Base-by-base conservation (phyloP, 306 rosid species). In the Glycine tomentella region DNA sequence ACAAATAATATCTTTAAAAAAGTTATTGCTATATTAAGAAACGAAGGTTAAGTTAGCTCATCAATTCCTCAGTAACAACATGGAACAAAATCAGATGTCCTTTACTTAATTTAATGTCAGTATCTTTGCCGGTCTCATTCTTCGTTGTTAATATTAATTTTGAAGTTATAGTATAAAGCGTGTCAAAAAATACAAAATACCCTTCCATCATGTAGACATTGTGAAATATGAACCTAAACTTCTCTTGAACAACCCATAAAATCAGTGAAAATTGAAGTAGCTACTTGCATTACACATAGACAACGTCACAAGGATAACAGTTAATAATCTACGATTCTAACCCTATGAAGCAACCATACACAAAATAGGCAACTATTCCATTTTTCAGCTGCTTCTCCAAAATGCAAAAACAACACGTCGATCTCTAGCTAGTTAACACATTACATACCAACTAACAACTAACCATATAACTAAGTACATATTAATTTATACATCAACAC, bases 191-290 rank as follows among this genome's bases (percentile, higher is more conserved):
- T 38, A 40, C 50, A 36, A 13, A n/a, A 14, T 40, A 65, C 9
- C 61, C 59, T 42, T 67, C 75, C 57, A 66, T 51, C 51, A 11
- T 4, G 75, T 12, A 53, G 11, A 78, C 8, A 4, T 4, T 52
- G 17, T 38, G 57, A 56, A 16, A 16, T 45, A 16, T 17, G 14
- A 69, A 69, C 9, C 20, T 51, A 79, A 79, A 79, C 76, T 25
- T 34, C 31, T 13, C 42, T 44, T 14, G 38, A 3, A 75, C 9
- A 7, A 42, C 42, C 79, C 44, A 31, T 6, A 72, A 57, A 40
- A 72, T 64, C 6, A 38, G 4, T 0, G n/a, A 75, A 14, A 58
- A n/a, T 9, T 8, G 13, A 48, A 76, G 3, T 25, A 46, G 15
- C 48, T 31, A 62, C 59, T 61, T 46, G 14, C 61, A 48, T 46